phyloP scores from a whole-genome alignment of 208 protist species.

The Trypanosoma rangeli region DNA sequence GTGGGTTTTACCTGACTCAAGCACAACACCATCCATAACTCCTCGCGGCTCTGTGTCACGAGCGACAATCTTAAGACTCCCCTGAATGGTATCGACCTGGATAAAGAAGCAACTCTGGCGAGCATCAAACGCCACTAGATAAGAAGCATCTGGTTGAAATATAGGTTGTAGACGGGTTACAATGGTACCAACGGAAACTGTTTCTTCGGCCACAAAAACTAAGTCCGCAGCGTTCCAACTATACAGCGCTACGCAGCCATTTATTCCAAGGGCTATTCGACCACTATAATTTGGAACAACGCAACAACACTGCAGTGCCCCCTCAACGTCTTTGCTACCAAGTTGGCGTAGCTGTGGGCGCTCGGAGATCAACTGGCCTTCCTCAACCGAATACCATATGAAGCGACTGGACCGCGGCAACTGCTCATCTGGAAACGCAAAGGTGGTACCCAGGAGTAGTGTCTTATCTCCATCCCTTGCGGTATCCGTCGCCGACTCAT shows the following conservation, averaged over 20 bases:
- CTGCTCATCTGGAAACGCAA: slow-evolving; percentile 61
- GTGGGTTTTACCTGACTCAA: slow-evolving; percentile 10
- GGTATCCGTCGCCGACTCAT: no score
- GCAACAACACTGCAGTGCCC: slow-evolving; percentile 77
- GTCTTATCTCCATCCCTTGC: no score
- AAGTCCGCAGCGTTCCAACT: slow-evolving; percentile 59
- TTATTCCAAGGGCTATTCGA: slow-evolving; percentile 75
- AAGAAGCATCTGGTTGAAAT: slow-evolving; percentile 14
- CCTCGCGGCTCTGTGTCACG: slow-evolving; percentile 55
- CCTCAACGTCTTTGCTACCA: slow-evolving; percentile 63
- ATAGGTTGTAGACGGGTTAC: slow-evolving; percentile 68
- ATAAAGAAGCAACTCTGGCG: slow-evolving; percentile 69
- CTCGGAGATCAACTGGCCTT: slow-evolving; percentile 15
- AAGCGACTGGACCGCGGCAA: slow-evolving; percentile 27
- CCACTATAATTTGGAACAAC: slow-evolving; percentile 65
- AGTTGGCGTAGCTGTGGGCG: slow-evolving; percentile 29
- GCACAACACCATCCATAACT: slow-evolving; percentile 57
- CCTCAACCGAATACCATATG: slow-evolving; percentile 29
- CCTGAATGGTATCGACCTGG: slow-evolving; percentile 67
- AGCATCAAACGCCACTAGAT: slow-evolving; percentile 66
- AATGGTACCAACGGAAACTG: slow-evolving; percentile 54
- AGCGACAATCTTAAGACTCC: slow-evolving; percentile 51
- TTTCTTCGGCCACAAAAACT: slow-evolving; percentile 76
- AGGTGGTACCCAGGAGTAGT: slow-evolving; percentile 72
- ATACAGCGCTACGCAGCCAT: slow-evolving; percentile 68